Evolutionary conservation across 257 asterid species (phyloP), one percentile per base, ranked within the genome.

Genomic region (Solanum neorickii): DNA sequence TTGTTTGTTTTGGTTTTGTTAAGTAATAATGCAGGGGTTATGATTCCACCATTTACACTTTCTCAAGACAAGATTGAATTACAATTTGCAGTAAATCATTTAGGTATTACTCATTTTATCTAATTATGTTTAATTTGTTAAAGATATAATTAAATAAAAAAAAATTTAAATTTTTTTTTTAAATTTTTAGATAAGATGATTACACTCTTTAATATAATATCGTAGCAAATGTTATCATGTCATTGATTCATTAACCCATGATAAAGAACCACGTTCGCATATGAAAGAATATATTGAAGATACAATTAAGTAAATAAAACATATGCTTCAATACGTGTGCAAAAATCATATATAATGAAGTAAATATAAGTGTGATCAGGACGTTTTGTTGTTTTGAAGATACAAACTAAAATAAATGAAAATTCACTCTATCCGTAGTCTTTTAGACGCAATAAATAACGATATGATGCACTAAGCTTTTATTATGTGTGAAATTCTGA

Each of bases 21-120:
- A 86, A 94, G 98, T 91, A 94, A 94, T 85, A 94, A 94, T 90
- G 98, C 97, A 87, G 98, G 98, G 76, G 87, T 94, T 86, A 90
- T 94, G 96, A 94, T 93, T 68, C 89, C 92, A n/a, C 94, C 95
- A 10, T 93, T 91, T 83, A 84, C 72, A 86, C 96, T 93, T 35
- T 94, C 98, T 1, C 90, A 88, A 85, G 97, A 94, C 89, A 92
- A 92, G 87, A 89, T 94, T 83, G 98, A 94, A 83, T 74, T 94
- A 94, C 98, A 94, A 78, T 94, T 94, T 87, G 97, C 98, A 20
- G 93, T 96, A 46, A 94, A 94, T 65, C 98, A 94, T 88, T 74
- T 94, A 65, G 96, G 98, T 94, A 87, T 31, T 33, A n/a, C 60
- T 46, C 66, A 59, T 10, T 83, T 69, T 59, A 16, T 33, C 21